Conservation (phyloP, 2,329 filamentous ascomycete genomes). For the Fusarium ambrosium region DNA sequence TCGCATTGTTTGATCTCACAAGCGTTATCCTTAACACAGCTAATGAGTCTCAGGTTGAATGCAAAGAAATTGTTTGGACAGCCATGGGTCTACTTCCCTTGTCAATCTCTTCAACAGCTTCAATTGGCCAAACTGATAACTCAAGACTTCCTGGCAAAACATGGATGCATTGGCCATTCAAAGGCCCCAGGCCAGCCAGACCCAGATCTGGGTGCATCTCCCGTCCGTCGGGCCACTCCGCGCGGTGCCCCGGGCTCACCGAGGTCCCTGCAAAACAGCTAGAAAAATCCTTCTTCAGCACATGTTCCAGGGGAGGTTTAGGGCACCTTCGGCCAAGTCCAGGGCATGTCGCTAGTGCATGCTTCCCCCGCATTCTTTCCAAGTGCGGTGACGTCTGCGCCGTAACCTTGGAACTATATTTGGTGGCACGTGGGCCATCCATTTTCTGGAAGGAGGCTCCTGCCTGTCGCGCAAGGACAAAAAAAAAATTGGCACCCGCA, state of each 20-base stretch:
- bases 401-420: constrained; percentile 26
- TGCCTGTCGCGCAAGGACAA: constrained; percentile 12
- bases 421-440: constrained; percentile 39
- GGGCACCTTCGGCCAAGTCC: constrained; percentile 3
- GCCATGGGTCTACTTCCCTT: constrained; percentile 4
- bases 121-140: constrained; percentile 20
- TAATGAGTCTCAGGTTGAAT: not conserved
- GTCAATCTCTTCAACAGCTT: not conserved
- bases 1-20: not conserved
- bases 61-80: constrained; percentile 4
- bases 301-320: constrained; percentile 9
- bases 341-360: constrained; percentile 29
- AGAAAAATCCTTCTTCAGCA: constrained; percentile 20
- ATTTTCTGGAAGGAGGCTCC: constrained; percentile 29
- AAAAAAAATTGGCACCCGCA: constrained; percentile 20
- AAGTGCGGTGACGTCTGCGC: constrained; percentile 43
- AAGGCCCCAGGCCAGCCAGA: not conserved
- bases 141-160: not conserved
- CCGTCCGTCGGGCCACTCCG: not conserved
- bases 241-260: constrained; percentile 1
- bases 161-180: constrained; percentile 20
- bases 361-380: constrained; percentile 37
- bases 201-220: constrained; percentile 18
- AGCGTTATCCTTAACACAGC: not conserved
- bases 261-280: constrained; percentile 17